Conservation (phyloP, 2,329 filamentous ascomycete species). For the Epichloe aotearoae region DNA sequence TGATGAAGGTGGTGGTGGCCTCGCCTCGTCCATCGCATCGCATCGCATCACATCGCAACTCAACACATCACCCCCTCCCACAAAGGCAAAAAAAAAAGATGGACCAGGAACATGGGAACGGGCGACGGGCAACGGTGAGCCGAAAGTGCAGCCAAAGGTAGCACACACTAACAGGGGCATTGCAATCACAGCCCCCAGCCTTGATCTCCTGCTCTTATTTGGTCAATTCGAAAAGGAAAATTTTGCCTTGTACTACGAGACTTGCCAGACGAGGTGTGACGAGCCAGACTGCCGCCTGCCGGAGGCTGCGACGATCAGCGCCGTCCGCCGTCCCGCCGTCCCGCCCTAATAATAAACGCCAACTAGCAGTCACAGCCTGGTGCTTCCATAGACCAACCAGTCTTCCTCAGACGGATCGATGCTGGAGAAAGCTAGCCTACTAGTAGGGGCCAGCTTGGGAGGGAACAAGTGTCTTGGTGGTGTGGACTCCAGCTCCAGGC, state of each 20-base stretch:
- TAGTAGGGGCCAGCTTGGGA: no score
- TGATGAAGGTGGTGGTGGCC: background rate
- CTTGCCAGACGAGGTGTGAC: conserved; percentile 1
- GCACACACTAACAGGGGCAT: background rate
- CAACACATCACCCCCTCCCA: background rate
- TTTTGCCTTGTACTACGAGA: background rate
- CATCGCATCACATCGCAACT: background rate
- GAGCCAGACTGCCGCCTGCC: conserved; percentile 5
- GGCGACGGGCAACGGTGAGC: background rate
- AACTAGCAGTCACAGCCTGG: no score
- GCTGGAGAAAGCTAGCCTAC: no score
- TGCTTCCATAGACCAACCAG: no score
- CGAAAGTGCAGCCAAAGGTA: background rate
- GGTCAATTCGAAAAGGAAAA: background rate
- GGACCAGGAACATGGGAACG: background rate
- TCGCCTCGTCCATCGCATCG: background rate
- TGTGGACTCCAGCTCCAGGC: background rate
- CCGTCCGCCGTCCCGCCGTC: background rate
- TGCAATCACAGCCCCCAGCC: background rate
- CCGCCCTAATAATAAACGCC: background rate
- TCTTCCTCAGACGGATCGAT: no score
- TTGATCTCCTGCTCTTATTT: background rate
- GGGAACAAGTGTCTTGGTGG: background rate
- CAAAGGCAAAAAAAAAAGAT: background rate
- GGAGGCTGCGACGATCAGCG: conserved; percentile 3